Conservation (phyloP, 1,284 basidiomycete genomes). For the Macrocystidia cucumis region DNA sequence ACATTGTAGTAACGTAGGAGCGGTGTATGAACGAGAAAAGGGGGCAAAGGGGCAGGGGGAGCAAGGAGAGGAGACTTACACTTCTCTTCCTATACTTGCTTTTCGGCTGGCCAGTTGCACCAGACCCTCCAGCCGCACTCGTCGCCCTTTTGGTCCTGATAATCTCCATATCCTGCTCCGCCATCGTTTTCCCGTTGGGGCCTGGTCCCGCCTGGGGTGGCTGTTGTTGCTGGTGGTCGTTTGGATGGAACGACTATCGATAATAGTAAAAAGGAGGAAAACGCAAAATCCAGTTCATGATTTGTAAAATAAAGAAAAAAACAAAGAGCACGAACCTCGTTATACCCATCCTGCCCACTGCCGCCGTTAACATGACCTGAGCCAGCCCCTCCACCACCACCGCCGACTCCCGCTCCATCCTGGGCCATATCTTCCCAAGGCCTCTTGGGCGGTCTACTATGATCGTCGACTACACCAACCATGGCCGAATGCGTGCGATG, state of each 20-base stretch:
- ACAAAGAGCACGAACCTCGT: too few species aligned
- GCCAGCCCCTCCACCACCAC: too few species aligned
- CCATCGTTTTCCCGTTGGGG: too few species aligned
- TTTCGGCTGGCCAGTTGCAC: slow-evolving; percentile 47
- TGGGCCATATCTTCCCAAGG: slow-evolving; percentile 70
- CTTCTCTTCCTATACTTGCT: slow-evolving; percentile 76
- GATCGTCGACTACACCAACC: slow-evolving; percentile 30
- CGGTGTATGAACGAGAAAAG: too few species aligned
- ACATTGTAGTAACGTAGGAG: too few species aligned
- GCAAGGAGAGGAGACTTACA: slow-evolving; percentile 36
- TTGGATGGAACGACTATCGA: slow-evolving; percentile 1
- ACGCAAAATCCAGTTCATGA: slow-evolving; percentile 20
- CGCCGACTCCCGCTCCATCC: slow-evolving; percentile 15
- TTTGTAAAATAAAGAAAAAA: too few species aligned
- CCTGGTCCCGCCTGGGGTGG: too few species aligned
- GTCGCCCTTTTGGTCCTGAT: slow-evolving; percentile 71
- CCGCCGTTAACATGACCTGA: too few species aligned
- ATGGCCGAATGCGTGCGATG: too few species aligned
- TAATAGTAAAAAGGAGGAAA: slow-evolving; percentile 2
- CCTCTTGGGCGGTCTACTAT: slow-evolving; percentile 56
- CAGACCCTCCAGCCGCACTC: slow-evolving; percentile 39
- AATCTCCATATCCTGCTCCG: slow-evolving; percentile 75
- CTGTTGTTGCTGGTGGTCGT: slow-evolving; percentile 21
- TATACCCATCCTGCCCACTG: too few species aligned
- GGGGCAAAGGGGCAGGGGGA: too few species aligned